phyloP scores from a whole-genome alignment of 1,284 basidiomycete species.

The Cutaneotrichosporon daszewskae region DNA sequence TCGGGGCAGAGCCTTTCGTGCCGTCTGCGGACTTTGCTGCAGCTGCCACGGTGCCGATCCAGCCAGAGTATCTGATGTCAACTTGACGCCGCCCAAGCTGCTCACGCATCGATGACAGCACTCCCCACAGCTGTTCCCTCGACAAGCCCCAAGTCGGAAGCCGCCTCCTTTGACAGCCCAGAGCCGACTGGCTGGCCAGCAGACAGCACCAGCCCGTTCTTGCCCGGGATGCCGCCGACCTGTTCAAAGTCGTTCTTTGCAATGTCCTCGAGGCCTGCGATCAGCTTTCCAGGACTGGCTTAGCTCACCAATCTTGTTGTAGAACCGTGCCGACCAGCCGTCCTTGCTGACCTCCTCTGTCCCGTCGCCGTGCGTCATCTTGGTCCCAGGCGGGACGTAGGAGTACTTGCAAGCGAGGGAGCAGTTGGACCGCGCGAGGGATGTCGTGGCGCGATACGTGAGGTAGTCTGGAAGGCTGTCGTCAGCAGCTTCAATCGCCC shows the following conservation, averaged over 20 bases:
- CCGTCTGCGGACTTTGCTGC: conserved; percentile 56
- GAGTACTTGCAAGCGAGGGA: conserved; percentile 96
- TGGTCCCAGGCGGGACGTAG: conserved; percentile 68
- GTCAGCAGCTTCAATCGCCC: no score
- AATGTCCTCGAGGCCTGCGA: conserved; percentile 37
- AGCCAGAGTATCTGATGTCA: conserved; percentile 77
- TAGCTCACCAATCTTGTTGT: conserved; percentile 64
- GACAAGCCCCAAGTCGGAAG: conserved; percentile 74
- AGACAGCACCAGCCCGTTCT: conserved; percentile 63
- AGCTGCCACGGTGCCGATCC: conserved; percentile 93
- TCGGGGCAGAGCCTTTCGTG: conserved; percentile 48
- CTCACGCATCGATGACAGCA: conserved; percentile 88
- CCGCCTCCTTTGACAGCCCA: conserved; percentile 72
- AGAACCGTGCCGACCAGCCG: conserved; percentile 87
- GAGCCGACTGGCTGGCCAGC: conserved; percentile 86
- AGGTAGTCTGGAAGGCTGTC: conserved; percentile 93
- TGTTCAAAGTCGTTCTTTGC: conserved; percentile 62
- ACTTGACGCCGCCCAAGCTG: conserved; percentile 6
- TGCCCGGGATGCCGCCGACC: conserved; percentile 64
- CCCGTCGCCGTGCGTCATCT: conserved; percentile 38
- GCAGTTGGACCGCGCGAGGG: conserved; percentile 77
- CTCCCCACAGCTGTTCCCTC: conserved; percentile 93
- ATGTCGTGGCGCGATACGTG: conserved; percentile 82
- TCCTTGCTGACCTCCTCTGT: conserved; percentile 43
- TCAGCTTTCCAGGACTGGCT: neutral